Evolutionary conservation across 1,284 basidiomycete genomes (phyloP), one percentile per base, ranked within the genome.

Genomic region (Prillingera fragicola): DNA sequence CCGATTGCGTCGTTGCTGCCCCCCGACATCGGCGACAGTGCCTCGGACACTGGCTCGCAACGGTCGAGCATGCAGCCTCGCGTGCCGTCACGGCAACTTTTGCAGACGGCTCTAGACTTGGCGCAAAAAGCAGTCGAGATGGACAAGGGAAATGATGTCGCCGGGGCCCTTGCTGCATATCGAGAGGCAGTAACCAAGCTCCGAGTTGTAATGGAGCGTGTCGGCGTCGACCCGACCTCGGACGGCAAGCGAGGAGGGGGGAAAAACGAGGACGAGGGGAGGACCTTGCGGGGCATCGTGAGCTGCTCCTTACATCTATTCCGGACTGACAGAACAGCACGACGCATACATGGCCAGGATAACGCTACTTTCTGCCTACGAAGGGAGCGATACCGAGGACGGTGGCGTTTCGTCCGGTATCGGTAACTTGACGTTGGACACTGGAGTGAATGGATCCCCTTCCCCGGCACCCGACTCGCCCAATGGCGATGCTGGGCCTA

Each of bases 71-170:
- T 48, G 37, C 43, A 48, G 26, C 51, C 55, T 15, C 55, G 70
- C 8, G 60, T 67, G 8, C 64, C 71, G 1, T 70, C 68, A 1
- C 53, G 67, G 8, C 65, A 67, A 34, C 51, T 73, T 12, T 50
- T 73, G 1, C 70, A 71, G 48, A 55, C 63, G 2, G 71, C 71
- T 1, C 56, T 73, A 21, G 66, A 71, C 46, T 62, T 73, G 13
- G 71, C 71, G 0, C 70, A 73, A 33, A 51, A 55, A 25, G 71
- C 71, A 0, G 71, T 73, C n/a, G 67, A 70, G 50, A 64, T 67
- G 60, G 71, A 73, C 50, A 63, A 65, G 45, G 59, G 54, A 19
- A 71, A 71, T 41, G 68, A 70, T 46, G 70, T 73, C 8, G 41
- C 50, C 0, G 69, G 69, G 5, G 70, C 71, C 1, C 48, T 73